Evolutionary conservation across 1,284 basidiomycete genomes (phyloP), one percentile per base, ranked within the genome.

Genomic region (Marasmius oreades): DNA sequence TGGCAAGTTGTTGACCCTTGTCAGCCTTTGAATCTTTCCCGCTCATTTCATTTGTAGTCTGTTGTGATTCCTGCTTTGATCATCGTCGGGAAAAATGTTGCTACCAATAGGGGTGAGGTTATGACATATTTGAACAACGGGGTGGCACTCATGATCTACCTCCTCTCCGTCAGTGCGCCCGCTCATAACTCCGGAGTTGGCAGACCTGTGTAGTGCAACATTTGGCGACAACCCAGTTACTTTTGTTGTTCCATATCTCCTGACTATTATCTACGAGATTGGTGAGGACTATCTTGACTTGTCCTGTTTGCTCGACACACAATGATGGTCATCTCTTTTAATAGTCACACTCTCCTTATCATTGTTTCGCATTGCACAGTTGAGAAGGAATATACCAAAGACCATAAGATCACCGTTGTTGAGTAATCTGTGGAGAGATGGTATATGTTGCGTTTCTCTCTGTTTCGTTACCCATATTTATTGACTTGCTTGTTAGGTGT

Each of bases 391-490:
- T 28, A 60, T 62, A 12, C 55, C 61, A 14, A 34, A 58, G 14
- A 47, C 53, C n/a, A 51, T 62, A 5, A 57, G 60, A 18, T 57
- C 55, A 12, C 63, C 64, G 12, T 52, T 65, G 12, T 54, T 66
- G 31, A 61, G 63, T 37, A 58, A 55, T 37, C 52, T 66, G 14
- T 66, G 63, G 64, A 59, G 59, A 24, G 64, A 66, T 51, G 64
- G 64, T 64, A 31, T 20, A 11, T 23, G 16, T 3, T 34, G 10
- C 20, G 11, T 51, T n/a, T 23, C 36, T 11, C 14, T 14, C 11
- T 24, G 10, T 34, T 26, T n/a, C n/a, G n/a, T n/a, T n/a, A n/a
- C n/a, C n/a, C 37, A 28, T 20, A 53, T 22, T 47, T 10, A 48
- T 23, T 18, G 12, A 45, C 5, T 24, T 46, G 28, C 6, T 14